phyloP scores from a whole-genome alignment of 352 stramenopile species.

The Phytophthora boehmeriae region DNA sequence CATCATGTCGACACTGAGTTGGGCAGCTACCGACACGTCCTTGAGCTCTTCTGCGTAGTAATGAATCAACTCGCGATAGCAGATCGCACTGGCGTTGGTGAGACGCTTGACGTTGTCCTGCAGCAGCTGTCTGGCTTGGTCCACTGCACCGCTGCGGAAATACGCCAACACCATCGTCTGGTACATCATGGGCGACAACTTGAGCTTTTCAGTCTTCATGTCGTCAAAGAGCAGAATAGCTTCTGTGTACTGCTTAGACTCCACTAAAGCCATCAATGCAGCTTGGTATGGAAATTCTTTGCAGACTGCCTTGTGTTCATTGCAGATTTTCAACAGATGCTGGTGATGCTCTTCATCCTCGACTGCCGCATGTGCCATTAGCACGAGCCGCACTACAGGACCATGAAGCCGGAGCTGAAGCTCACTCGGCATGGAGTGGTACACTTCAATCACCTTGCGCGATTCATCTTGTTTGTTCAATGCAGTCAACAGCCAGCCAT shows the following conservation, averaged over 20 bases:
- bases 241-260: conserved; percentile 10
- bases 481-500: neutral
- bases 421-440: conserved; percentile 12
- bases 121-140: conserved; percentile 12
- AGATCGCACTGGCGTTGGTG: conserved; percentile 46
- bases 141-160: conserved; percentile 11
- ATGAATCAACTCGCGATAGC: conserved; percentile 63
- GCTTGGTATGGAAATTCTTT: conserved; percentile 11
- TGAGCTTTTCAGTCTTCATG: neutral
- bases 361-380: conserved; percentile 5
- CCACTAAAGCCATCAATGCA: conserved; percentile 4
- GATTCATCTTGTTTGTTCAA: conserved; percentile 3
- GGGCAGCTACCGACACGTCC: conserved; percentile 46
- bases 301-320: conserved; percentile 7
- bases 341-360: conserved; percentile 10
- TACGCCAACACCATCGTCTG: conserved; percentile 17
- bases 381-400: neutral
- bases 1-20: conserved; percentile 70
- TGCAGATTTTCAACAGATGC: conserved; percentile 5
- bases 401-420: neutral
- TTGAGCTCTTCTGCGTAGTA: conserved; percentile 49
- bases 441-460: conserved; percentile 15
- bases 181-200: conserved; percentile 8
- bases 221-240: conserved; percentile 7
- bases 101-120: conserved; percentile 45